These are phyloP conservation scores for barley (Hordeum vulgare) DNA, from an alignment of 176 grass and related monocot genomes.

Conservation along the genomic window DNA sequence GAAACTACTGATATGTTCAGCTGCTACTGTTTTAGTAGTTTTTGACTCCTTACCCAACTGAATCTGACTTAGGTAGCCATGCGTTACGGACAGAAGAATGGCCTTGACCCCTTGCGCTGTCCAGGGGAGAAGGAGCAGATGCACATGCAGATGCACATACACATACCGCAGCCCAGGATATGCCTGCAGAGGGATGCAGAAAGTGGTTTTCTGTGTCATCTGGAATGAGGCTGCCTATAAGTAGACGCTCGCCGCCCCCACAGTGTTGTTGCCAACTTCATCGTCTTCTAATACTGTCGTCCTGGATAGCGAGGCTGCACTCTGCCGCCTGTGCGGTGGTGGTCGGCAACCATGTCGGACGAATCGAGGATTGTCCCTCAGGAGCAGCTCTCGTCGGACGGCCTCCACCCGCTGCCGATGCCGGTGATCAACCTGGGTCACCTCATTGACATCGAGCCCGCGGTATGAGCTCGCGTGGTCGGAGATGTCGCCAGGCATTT, in stretches of 20 bases:
- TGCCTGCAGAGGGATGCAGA: not conserved
- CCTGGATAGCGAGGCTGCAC: not conserved
- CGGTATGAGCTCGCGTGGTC: not conserved
- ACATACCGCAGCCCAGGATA: too few relatives aligned
- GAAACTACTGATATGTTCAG: too few relatives aligned
- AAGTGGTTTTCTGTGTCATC: not conserved
- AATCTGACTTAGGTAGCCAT: too few relatives aligned
- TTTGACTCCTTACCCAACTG: too few relatives aligned
- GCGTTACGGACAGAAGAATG: not conserved
- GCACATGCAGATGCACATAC: not conserved
- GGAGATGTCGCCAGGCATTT: slow-evolving; percentile 22
- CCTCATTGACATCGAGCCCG: slow-evolving; percentile 5
- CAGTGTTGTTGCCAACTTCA: not conserved
- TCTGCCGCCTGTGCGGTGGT: not conserved
- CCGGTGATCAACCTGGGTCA: slow-evolving; percentile 47
- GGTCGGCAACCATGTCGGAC: slow-evolving; percentile 10
- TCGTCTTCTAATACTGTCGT: not conserved
- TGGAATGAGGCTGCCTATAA: slow-evolving; percentile 18
- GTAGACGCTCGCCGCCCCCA: not conserved
- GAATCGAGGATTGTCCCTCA: not conserved
- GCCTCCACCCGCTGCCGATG: not conserved
- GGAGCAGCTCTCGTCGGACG: slow-evolving; percentile 9
- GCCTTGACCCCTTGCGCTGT: not conserved
- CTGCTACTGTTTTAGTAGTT: too few relatives aligned
- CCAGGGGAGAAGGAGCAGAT: slow-evolving; percentile 20